Percentiles rank a stretch among this genome's conserved stretches.
Evolutionary conservation across 768 basidiomycete species (phyloP).

Genomic region (Lactarius psammicola): DNA sequence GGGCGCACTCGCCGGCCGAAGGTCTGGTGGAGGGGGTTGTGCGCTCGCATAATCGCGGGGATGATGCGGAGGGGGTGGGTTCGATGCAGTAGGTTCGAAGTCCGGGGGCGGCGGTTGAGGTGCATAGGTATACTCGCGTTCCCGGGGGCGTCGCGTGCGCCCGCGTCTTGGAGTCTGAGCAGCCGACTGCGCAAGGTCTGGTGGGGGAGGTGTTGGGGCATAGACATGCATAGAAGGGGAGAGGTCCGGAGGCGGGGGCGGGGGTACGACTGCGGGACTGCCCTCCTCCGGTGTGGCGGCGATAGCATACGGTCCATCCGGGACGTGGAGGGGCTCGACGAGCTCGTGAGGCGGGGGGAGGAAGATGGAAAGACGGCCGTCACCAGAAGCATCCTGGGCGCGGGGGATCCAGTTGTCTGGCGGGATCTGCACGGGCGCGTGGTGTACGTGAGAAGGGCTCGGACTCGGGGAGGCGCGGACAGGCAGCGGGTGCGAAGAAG

Average conservation of each 20-base stretch:
- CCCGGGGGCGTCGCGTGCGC: not conserved
- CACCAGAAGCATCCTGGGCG: constrained; percentile 21
- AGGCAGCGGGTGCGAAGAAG: not conserved
- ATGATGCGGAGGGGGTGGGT: not conserved
- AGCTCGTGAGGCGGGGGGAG: constrained; percentile 28
- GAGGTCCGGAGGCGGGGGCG: not conserved
- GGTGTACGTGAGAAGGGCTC: constrained; percentile 11
- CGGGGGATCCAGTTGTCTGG: constrained; percentile 29
- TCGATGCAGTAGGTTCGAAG: not conserved
- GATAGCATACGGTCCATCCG: constrained; percentile 19
- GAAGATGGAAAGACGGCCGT: constrained; percentile 27
- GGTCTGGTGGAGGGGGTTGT: constrained; percentile 9
- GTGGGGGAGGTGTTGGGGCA: constrained; percentile 12
- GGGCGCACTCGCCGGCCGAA: constrained; percentile 3
- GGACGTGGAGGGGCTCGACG: constrained; percentile 1
- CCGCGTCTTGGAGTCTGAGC: not conserved
- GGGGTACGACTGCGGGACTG: constrained; percentile 20
- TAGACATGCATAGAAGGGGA: constrained; percentile 14
- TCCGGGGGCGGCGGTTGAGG: constrained; percentile 17
- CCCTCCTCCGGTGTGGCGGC: constrained; percentile 24
- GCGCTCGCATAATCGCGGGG: constrained; percentile 3
- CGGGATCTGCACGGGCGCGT: constrained; percentile 20
- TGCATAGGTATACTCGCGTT: constrained; percentile 7
- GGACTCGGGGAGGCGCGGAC: constrained; percentile 14
- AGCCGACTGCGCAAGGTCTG: constrained; percentile 7